Percentiles rank a stretch among this genome's conserved stretches.
Conservation (phyloP, 2,329 filamentous ascomycete species). For the Hymenoscyphus repandus region DNA sequence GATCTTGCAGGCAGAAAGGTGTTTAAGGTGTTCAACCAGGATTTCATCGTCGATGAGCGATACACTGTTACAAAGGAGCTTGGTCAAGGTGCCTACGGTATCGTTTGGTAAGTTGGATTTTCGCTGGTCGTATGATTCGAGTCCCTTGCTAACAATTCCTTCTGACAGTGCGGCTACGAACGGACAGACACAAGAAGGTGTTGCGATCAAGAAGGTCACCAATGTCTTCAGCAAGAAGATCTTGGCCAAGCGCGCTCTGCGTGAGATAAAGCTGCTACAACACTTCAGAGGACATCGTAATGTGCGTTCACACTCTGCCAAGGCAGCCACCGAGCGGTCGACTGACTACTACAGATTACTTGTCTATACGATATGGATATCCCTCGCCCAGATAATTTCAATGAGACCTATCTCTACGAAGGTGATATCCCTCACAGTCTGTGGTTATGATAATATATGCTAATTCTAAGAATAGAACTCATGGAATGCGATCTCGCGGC, state of each 20-base stretch:
- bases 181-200: conserved; percentile 82
- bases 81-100: conserved; percentile 96
- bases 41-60: conserved; percentile 96
- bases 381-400: conserved; percentile 93
- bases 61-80: conserved; percentile 99
- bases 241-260: conserved; percentile 90
- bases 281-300: conserved; percentile 92
- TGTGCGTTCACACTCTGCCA: conserved; percentile 44
- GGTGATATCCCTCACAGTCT: conserved; percentile 45
- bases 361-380: conserved; percentile 99
- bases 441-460: conserved; percentile 15
- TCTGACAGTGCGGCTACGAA: conserved; percentile 77
- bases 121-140: background rate
- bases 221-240: conserved; percentile 99
- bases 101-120: conserved; percentile 73
- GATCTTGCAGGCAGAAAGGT: conserved; percentile 65
- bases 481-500: conserved; percentile 99
- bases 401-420: conserved; percentile 98
- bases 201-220: conserved; percentile 99
- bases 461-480: conserved; percentile 58
- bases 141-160: background rate
- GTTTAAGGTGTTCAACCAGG: conserved; percentile 99
- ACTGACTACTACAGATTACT: conserved; percentile 69
- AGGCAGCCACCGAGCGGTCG: conserved; percentile 1
- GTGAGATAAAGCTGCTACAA: conserved; percentile 97